Evolutionary conservation across 129 eudicot genomes (phyloP), one percentile per base, ranked within the genome.

Genomic region (Ambrosia artemisiifolia): DNA sequence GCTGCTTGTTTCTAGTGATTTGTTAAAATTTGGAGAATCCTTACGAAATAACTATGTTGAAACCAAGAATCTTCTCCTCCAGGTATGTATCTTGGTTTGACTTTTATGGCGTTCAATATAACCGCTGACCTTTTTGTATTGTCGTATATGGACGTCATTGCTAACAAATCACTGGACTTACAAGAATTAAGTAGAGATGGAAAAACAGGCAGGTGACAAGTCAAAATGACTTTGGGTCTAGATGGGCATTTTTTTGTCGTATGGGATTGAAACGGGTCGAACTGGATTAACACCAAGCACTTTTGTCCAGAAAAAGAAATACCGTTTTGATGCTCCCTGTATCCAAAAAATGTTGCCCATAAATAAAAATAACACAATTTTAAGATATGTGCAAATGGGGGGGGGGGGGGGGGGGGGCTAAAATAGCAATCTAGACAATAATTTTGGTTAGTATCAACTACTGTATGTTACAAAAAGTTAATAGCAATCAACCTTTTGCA

Each of bases 1-100:
- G 68, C 88, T 93, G 71, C 98, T 93, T 1, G 98, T 89, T 56
- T 93, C 92, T 0, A 53, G 81, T 54, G 96, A 93, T 72, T 64
- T 93, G 80, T 84, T 89, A 89, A 38, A 82, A 7, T 85, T 93
- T 48, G 98, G 98, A 54, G 92, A 84, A 81, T 80, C 69, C 1
- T 77, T 93, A 78, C 81, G 98, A 60, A 49, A 88, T 33, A 82
- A 85, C 62, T 93, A 83, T 6, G 83, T 71, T 78, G 97, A 94
- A 62, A 94, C 97, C 40, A 86, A 85, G 77, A 65, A 72, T 65
- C 83, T 83, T 72, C 84, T 94, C 24, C 99, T 94, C 44, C 79
- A 90, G 99, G 97, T 94, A 89, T 60, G 59, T 20, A 10, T 36
- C 16, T 75, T 30, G 56, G 12, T 16, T 65, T 13, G 8, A 38